A percentile compares a stretch with the other conserved stretches of the same genome.
These are phyloP conservation scores for Claviceps sp. DNA, from an alignment of 2,329 filamentous ascomycete species.

Conservation along the genomic window DNA sequence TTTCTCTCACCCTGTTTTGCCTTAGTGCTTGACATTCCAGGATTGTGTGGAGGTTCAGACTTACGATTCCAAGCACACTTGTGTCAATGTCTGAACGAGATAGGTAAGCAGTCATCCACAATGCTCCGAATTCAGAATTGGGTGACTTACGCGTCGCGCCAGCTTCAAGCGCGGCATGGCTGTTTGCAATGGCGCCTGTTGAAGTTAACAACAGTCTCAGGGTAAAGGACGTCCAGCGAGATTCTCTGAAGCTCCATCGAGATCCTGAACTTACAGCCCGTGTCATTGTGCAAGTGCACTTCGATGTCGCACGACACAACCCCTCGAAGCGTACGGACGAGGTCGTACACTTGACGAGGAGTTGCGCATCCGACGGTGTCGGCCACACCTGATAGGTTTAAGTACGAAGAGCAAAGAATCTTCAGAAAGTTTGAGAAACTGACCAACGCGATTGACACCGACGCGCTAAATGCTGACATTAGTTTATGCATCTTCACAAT, in stretches of 20 bases:
- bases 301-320: conserved; percentile 56
- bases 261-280: background rate
- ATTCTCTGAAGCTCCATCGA: background rate
- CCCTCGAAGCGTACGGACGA: conserved; percentile 62
- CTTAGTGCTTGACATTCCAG: background rate
- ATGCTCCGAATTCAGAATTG: too few species aligned
- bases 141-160: conserved; percentile 49
- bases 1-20: conserved; percentile 5
- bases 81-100: conserved; percentile 5
- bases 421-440: background rate
- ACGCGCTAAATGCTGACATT: background rate
- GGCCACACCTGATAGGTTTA: conserved; percentile 43
- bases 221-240: background rate
- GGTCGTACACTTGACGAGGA: conserved; percentile 77
- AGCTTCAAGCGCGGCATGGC: conserved; percentile 73
- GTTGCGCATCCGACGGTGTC: conserved; percentile 85
- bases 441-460: conserved; percentile 1
- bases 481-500: background rate
- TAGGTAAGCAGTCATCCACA: background rate
- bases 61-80: conserved; percentile 5
- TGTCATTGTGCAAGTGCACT: conserved; percentile 45
- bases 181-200: conserved; percentile 63
- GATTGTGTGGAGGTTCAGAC: background rate
- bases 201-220: conserved; percentile 21
- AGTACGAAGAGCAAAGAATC: background rate